phyloP scores from a whole-genome alignment of 1,284 basidiomycete genomes.

The Malassezia japonica region DNA sequence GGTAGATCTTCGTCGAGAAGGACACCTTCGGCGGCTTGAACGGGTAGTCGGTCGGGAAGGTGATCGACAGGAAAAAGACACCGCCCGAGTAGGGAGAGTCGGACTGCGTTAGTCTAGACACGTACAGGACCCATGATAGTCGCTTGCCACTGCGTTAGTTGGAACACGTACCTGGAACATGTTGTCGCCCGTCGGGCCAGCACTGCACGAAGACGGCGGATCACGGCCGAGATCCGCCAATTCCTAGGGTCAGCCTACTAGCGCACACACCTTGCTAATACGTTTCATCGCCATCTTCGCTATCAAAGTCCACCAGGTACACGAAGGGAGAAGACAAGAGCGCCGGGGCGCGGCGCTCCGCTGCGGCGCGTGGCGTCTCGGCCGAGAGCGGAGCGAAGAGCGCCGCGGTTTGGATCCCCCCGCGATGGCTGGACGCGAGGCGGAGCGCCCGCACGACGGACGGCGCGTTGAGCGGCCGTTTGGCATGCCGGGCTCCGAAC shows the following conservation, averaged over 20 bases:
- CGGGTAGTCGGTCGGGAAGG: conserved; percentile 55
- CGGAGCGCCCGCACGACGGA: too few species aligned
- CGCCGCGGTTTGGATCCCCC: not conserved
- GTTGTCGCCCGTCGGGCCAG: conserved; percentile 48
- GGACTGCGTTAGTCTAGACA: conserved; percentile 9
- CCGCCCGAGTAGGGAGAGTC: conserved; percentile 45
- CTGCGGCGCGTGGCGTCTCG: not conserved
- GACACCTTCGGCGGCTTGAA: conserved; percentile 84
- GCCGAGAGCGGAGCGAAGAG: conserved; percentile 1
- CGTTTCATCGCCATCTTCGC: conserved; percentile 44
- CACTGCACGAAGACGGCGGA: conserved; percentile 46
- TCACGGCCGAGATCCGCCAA: conserved; percentile 47
- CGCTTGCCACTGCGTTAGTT: conserved; percentile 39
- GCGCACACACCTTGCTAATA: conserved; percentile 42
- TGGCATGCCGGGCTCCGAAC: too few species aligned
- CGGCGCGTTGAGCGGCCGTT: too few species aligned
- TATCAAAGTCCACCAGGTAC: not conserved
- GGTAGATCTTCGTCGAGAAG: conserved; percentile 98
- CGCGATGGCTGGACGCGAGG: conserved; percentile 1
- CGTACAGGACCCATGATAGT: conserved; percentile 47
- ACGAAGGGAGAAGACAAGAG: too few species aligned
- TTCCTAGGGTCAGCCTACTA: conserved; percentile 20
- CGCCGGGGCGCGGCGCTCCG: not conserved
- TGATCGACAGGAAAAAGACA: conserved; percentile 53
- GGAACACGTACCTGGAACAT: conserved; percentile 38